phyloP scores from a whole-genome alignment of 371 early-diverging fungal genomes.

The Umbelopsis sp. region DNA sequence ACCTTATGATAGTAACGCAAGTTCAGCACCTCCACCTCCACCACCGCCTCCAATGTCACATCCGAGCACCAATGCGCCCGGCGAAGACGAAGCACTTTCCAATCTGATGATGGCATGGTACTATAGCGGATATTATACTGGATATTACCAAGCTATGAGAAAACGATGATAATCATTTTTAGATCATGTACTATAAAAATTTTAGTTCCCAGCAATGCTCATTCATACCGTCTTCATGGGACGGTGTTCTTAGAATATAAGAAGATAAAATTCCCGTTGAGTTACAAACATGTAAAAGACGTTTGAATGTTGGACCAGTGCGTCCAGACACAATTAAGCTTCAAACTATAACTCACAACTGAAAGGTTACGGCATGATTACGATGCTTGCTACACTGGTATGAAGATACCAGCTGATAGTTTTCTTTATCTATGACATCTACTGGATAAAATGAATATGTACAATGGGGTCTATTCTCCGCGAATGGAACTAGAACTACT shows the following conservation, averaged over 20 bases:
- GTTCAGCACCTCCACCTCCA: background rate
- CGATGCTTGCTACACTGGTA: no score
- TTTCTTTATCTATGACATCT: no score
- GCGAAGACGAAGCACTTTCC: constrained; percentile 51
- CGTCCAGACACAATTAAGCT: no score
- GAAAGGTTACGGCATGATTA: no score
- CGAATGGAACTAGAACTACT: no score
- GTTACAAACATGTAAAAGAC: background rate
- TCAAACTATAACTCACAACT: no score
- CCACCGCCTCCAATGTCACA: constrained; percentile 10
- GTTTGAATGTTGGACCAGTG: background rate
- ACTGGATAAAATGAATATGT: no score
- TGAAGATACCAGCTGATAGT: no score
- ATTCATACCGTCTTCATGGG: background rate
- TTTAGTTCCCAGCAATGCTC: background rate
- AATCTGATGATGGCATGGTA: constrained; percentile 81
- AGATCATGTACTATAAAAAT: constrained; percentile 5
- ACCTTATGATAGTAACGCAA: background rate
- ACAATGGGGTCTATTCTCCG: no score
- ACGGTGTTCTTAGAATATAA: background rate
- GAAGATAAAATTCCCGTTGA: background rate
- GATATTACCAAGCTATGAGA: constrained; percentile 58
- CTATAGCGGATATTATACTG: constrained; percentile 79
- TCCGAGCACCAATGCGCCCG: background rate
- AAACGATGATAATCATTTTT: constrained; percentile 20